Evolutionary conservation across 2,329 filamentous ascomycete genomes (phyloP).

Genomic region (Fusarium marasasianum): DNA sequence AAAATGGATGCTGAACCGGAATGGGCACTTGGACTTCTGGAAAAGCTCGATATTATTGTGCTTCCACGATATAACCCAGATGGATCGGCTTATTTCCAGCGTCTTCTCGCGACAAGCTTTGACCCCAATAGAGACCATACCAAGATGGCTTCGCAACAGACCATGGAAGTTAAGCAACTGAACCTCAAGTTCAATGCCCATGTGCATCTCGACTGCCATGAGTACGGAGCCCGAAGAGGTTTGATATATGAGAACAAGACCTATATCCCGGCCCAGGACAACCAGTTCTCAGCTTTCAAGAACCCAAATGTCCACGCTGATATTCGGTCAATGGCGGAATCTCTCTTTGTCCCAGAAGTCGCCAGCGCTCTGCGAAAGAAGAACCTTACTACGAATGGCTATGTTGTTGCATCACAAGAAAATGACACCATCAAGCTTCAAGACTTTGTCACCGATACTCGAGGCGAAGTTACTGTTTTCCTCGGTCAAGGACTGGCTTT

Average conservation of each 20-base stretch:
- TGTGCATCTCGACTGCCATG: conserved; percentile 46
- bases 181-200: conserved; percentile 44
- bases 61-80: conserved; percentile 48
- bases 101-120: conserved; percentile 41
- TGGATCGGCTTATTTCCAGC: conserved; percentile 47
- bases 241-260: conserved; percentile 23
- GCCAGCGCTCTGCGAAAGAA: conserved; percentile 34
- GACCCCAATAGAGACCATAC: conserved; percentile 48
- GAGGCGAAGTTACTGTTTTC: conserved; percentile 43
- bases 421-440: conserved; percentile 40
- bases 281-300: conserved; percentile 47
- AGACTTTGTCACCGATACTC: conserved; percentile 43
- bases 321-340: conserved; percentile 43
- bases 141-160: conserved; percentile 46
- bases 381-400: conserved; percentile 41
- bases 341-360: conserved; percentile 41
- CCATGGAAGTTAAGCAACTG: conserved; percentile 43
- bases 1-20: conserved; percentile 43
- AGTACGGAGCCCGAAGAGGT: conserved; percentile 37
- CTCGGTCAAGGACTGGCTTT: conserved; percentile 44
- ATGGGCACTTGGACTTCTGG: conserved; percentile 42
- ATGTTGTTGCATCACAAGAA: conserved; percentile 35
- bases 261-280: conserved; percentile 39
- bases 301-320: conserved; percentile 47
- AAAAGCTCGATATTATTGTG: conserved; percentile 44